These are phyloP conservation scores for Cryphonectria radicalis DNA, from an alignment of 2,329 filamentous ascomycete genomes.

Conservation along the genomic window DNA sequence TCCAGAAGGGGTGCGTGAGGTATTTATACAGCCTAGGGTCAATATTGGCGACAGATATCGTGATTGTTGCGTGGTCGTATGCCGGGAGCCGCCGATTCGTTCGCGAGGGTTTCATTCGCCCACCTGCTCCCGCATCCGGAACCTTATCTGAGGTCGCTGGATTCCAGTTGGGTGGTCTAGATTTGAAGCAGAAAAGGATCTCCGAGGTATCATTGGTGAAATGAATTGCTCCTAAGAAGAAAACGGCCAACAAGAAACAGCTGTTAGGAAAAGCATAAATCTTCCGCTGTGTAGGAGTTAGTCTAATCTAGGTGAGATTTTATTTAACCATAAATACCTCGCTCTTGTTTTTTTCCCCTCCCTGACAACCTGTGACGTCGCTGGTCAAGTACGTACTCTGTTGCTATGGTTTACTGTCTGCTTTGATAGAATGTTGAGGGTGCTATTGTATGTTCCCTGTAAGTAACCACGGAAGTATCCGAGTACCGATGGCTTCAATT, in stretches of 20 bases:
- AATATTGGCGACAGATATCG: conserved; percentile 10
- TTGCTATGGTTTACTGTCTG: neutral
- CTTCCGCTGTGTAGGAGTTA: neutral
- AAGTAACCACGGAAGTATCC: neutral
- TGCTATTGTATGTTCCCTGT: neutral
- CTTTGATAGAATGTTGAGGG: neutral
- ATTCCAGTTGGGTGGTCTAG: neutral
- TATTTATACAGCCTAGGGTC: neutral
- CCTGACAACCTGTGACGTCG: neutral
- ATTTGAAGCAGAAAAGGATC: neutral
- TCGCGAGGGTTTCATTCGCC: neutral
- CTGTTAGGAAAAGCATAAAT: neutral
- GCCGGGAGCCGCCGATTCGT: conserved; percentile 15
- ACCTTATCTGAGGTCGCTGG: neutral
- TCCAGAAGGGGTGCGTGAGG: conserved; percentile 1
- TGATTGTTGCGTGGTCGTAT: conserved; percentile 17
- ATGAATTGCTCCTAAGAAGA: neutral
- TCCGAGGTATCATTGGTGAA: neutral
- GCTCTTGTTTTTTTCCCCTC: neutral
- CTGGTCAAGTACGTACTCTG: neutral
- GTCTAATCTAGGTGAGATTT: neutral
- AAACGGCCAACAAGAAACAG: neutral
- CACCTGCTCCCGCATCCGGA: neutral
- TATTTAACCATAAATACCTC: neutral
- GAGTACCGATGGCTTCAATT: neutral